A percentile compares a stretch with the other conserved stretches of the same genome.
Conservation (phyloP, 2,329 filamentous ascomycete species). For the Beauveria sp. region DNA sequence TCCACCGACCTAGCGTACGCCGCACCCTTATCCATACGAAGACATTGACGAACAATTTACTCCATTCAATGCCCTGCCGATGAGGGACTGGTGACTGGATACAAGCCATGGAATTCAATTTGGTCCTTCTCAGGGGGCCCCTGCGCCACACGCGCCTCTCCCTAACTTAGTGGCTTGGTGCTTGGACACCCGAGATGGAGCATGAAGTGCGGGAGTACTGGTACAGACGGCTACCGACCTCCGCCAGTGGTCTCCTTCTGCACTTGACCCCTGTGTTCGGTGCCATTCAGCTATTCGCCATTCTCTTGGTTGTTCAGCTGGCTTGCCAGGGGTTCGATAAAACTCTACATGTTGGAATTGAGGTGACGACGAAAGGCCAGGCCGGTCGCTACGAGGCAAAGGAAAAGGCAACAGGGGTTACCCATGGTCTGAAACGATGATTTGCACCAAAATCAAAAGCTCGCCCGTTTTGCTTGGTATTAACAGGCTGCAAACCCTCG, state of each 20-base stretch:
- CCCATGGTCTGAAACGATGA: slow-evolving; percentile 7
- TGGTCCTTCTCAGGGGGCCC: slow-evolving; percentile 2
- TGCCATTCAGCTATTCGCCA: background rate
- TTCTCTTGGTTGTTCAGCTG: background rate
- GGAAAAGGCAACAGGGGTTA: background rate
- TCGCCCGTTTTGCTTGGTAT: background rate
- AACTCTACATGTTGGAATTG: background rate
- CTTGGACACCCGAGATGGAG: background rate
- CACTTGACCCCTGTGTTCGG: background rate
- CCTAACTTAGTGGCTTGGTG: background rate
- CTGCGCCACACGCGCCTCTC: slow-evolving; percentile 4
- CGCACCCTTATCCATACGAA: background rate
- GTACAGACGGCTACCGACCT: background rate
- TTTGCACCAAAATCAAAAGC: background rate
- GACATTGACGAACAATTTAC: slow-evolving; percentile 38
- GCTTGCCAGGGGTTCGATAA: background rate
- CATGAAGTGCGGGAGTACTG: background rate
- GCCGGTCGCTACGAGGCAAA: background rate
- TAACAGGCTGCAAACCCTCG: background rate
- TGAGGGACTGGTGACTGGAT: background rate
- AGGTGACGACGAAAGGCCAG: background rate
- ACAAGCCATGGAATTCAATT: background rate
- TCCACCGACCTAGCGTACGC: background rate
- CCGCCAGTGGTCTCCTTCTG: background rate
- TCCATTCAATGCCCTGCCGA: slow-evolving; percentile 89